These are phyloP conservation scores for Ascochyta lentis DNA, from an alignment of 2,329 filamentous ascomycete species.

Conservation along the genomic window DNA sequence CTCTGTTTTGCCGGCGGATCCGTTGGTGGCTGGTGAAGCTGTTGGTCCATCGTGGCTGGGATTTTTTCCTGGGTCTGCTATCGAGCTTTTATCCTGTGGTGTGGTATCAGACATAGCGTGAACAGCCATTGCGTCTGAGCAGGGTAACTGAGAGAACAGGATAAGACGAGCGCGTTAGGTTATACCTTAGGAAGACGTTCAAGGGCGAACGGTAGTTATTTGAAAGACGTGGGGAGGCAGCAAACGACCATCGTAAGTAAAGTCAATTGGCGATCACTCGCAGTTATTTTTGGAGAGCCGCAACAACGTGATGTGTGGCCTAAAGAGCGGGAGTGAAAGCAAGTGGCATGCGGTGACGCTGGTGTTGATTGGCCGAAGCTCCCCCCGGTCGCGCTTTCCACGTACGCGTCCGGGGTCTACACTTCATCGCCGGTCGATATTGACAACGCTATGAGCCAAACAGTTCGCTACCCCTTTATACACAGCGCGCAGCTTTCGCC, in stretches of 20 bases:
- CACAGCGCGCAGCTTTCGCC: constrained; percentile 1
- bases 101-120: background rate
- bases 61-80: background rate
- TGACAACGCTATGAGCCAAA: constrained; percentile 23
- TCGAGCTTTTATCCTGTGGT: background rate
- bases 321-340: constrained; percentile 1
- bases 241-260: background rate
- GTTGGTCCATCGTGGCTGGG: background rate
- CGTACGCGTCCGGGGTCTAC: background rate
- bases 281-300: background rate
- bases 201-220: background rate
- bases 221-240: background rate
- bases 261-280: background rate
- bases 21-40: background rate
- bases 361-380: constrained; percentile 12
- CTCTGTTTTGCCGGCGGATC: background rate
- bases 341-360: background rate
- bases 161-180: background rate
- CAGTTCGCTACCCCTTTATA: constrained; percentile 17
- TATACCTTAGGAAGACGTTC: background rate
- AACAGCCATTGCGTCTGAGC: background rate
- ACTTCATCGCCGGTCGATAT: constrained; percentile 5
- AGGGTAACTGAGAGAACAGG: background rate
- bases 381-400: background rate
- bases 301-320: background rate